Evolutionary conservation across 1,284 basidiomycete genomes (phyloP).

Genomic region (Schizopora paradoxa): DNA sequence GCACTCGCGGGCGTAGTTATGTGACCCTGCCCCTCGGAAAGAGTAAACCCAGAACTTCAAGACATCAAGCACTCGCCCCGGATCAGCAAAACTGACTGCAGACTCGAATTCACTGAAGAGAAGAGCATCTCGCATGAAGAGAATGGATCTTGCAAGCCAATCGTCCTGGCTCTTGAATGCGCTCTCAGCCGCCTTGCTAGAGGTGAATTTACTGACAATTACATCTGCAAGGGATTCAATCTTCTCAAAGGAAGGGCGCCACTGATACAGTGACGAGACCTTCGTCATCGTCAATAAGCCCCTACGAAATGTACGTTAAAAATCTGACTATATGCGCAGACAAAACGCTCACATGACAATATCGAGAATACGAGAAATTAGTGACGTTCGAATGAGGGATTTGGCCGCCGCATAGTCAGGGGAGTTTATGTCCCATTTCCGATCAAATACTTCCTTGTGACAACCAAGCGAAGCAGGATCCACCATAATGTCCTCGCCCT

Average conservation of each 20-base stretch:
- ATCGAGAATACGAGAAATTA: conserved; percentile 21
- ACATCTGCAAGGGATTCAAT: conserved; percentile 7
- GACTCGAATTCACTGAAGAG: conserved; percentile 27
- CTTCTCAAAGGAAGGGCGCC: conserved; percentile 20
- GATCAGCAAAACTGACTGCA: conserved; percentile 25
- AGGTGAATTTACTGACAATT: conserved; percentile 8
- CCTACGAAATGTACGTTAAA: neutral
- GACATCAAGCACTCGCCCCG: conserved; percentile 25
- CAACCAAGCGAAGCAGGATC: conserved; percentile 24
- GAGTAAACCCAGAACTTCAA: conserved; percentile 25
- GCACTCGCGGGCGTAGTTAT: conserved; percentile 30
- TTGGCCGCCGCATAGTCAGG: conserved; percentile 27
- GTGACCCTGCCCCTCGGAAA: conserved; percentile 25
- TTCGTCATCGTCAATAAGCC: conserved; percentile 12
- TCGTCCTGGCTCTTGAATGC: conserved; percentile 21
- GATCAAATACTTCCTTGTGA: conserved; percentile 24
- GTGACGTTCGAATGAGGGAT: conserved; percentile 21
- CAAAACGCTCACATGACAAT: conserved; percentile 21
- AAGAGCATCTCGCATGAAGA: conserved; percentile 26
- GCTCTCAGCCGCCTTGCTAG: conserved; percentile 16
- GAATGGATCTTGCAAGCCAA: conserved; percentile 21
- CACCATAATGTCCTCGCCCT: conserved; percentile 18
- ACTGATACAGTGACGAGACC: conserved; percentile 18
- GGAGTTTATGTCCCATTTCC: conserved; percentile 25
- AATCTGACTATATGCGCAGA: conserved; percentile 11